phyloP scores from a whole-genome alignment of 306 rosid species.

The Sechiopsis laciniata region DNA sequence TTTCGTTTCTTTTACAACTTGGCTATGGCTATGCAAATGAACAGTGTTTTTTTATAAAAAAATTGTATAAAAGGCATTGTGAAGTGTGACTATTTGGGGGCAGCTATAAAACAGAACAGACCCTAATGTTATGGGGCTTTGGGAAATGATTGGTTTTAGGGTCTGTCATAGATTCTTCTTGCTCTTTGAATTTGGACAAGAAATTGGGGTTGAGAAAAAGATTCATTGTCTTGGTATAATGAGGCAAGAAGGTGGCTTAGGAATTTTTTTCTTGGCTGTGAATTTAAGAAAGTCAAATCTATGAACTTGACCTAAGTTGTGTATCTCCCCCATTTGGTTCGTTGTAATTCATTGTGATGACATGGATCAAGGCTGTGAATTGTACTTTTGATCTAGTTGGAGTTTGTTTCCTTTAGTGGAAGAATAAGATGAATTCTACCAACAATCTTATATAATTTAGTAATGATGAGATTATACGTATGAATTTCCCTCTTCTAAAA shows the following conservation, averaged over 20 bases:
- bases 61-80: not conserved
- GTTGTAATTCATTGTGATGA: not conserved
- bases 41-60: not conserved
- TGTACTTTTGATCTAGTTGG: not conserved
- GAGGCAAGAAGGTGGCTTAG: not conserved
- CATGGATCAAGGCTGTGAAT: not conserved
- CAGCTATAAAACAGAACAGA: not conserved
- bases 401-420: not conserved
- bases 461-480: too few species aligned
- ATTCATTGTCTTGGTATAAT: conserved; percentile 19
- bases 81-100: conserved; percentile 1
- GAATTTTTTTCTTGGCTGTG: not conserved
- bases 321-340: not conserved
- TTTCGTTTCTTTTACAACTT: not conserved
- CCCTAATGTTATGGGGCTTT: not conserved
- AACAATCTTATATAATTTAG: too few species aligned
- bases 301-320: not conserved
- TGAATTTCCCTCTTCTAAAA: too few species aligned
- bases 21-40: not conserved
- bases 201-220: not conserved
- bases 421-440: too few species aligned
- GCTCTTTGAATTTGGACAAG: conserved; percentile 20
- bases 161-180: conserved; percentile 8
- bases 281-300: conserved; percentile 1
- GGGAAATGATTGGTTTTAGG: conserved; percentile 16